These are phyloP conservation scores for Penicillium vulpinum DNA, from an alignment of 2,329 filamentous ascomycete genomes.

Conservation along the genomic window DNA sequence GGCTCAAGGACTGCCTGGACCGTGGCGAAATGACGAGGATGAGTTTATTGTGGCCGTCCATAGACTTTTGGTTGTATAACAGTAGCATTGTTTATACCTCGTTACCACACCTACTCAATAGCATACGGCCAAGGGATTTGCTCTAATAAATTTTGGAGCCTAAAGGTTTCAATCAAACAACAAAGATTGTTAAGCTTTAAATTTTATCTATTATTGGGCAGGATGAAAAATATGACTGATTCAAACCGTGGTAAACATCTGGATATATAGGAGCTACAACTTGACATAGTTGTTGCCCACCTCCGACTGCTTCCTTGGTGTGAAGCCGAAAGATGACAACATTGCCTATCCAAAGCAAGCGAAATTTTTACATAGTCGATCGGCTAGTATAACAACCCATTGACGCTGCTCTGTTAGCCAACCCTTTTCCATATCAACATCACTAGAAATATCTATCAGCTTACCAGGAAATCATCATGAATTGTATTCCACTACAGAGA, in stretches of 20 bases:
- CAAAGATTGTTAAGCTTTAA: no score
- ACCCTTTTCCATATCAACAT: background rate
- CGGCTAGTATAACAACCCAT: background rate
- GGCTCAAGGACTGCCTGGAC: background rate
- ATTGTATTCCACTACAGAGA: background rate
- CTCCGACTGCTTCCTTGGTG: background rate
- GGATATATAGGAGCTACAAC: background rate
- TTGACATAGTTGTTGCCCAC: background rate
- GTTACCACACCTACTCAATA: background rate
- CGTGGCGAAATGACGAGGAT: background rate
- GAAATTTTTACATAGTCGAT: background rate
- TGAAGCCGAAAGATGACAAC: background rate
- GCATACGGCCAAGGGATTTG: background rate
- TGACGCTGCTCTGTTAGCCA: background rate
- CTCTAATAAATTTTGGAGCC: background rate
- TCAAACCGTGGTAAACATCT: background rate
- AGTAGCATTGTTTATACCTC: background rate
- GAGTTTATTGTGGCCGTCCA: background rate
- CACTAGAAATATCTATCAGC: background rate
- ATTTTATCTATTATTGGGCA: background rate
- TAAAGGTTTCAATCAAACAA: background rate
- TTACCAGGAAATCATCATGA: background rate
- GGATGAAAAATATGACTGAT: background rate
- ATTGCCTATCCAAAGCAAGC: no score
- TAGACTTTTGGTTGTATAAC: background rate